Evolutionary conservation across 2,329 filamentous ascomycete species (phyloP).

Genomic region (Cephalotrichum gorgonifer): DNA sequence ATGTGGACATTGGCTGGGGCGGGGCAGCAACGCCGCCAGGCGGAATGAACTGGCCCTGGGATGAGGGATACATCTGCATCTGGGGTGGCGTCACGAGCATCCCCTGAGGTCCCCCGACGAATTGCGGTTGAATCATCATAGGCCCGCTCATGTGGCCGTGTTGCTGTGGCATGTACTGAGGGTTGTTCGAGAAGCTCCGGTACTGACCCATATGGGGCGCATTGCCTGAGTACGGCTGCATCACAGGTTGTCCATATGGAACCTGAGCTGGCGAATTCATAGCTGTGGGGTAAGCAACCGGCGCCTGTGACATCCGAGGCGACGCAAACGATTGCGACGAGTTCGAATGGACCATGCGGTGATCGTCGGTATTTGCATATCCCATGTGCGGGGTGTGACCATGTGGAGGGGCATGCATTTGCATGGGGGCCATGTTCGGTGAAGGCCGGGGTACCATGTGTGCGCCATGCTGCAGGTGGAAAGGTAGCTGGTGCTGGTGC

Average conservation of each 20-base stretch:
- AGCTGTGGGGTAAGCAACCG: constrained; percentile 58
- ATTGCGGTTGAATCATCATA: constrained; percentile 78
- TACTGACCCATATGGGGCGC: constrained; percentile 61
- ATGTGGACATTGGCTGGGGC: constrained; percentile 50
- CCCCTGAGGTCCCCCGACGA: constrained; percentile 61
- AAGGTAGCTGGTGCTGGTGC: constrained; percentile 75
- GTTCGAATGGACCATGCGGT: constrained; percentile 80
- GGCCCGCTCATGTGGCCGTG: constrained; percentile 60
- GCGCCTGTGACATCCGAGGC: constrained; percentile 62
- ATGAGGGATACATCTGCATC: constrained; percentile 71
- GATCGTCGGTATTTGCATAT: constrained; percentile 68
- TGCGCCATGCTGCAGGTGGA: constrained; percentile 67
- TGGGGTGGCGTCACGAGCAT: constrained; percentile 57
- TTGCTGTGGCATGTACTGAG: constrained; percentile 62
- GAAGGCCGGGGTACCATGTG: constrained; percentile 53
- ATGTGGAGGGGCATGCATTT: constrained; percentile 66
- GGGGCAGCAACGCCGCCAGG: constrained; percentile 32
- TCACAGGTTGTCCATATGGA: constrained; percentile 61
- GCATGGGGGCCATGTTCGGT: constrained; percentile 67
- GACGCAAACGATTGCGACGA: constrained; percentile 80
- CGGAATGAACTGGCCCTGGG: constrained; percentile 53
- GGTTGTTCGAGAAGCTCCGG: constrained; percentile 59
- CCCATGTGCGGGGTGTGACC: constrained; percentile 52
- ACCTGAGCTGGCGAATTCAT: constrained; percentile 62
- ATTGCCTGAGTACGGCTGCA: constrained; percentile 59